phyloP scores from a whole-genome alignment of 2,329 filamentous ascomycete genomes.

The Colletotrichum eremochloae region DNA sequence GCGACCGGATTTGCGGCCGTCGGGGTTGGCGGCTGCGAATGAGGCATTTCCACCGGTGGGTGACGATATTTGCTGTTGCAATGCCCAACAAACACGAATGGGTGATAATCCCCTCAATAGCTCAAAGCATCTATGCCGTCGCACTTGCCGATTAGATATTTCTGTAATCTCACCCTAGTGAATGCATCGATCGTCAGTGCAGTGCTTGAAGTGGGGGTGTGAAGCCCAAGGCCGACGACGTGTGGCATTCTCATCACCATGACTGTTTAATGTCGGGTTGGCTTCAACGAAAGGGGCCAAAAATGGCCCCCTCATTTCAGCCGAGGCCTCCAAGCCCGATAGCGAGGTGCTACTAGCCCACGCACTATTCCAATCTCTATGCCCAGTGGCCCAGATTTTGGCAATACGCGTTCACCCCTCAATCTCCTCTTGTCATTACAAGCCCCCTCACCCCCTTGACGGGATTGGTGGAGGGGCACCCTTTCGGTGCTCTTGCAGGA shows the following conservation, averaged over 20 bases:
- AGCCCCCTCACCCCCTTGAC: conserved; percentile 19
- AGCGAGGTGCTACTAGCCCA: conserved; percentile 3
- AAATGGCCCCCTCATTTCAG: neutral
- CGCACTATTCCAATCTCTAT: neutral
- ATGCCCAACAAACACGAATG: conserved; percentile 12
- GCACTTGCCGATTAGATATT: conserved; percentile 7
- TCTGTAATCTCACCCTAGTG: neutral
- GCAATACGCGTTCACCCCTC: conserved; percentile 21
- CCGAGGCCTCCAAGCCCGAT: conserved; percentile 23
- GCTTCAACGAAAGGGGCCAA: neutral
- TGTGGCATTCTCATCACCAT: neutral
- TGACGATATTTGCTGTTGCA: neutral
- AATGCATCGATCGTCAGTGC: conserved; percentile 4
- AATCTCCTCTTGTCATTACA: conserved; percentile 8
- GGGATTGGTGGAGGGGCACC: conserved; percentile 20
- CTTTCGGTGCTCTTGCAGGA: conserved; percentile 23
- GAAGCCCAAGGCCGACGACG: neutral
- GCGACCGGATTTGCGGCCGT: conserved; percentile 5
- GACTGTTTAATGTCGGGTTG: neutral
- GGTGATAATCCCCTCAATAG: neutral
- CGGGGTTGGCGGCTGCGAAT: conserved; percentile 3
- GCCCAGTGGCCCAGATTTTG: conserved; percentile 29
- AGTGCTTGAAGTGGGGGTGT: neutral
- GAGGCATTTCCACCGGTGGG: conserved; percentile 15
- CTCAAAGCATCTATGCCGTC: conserved; percentile 1